Evolutionary conservation across 192 early-diverging fungal genomes (phyloP).

Genomic region (Backusella liffmaniae): DNA sequence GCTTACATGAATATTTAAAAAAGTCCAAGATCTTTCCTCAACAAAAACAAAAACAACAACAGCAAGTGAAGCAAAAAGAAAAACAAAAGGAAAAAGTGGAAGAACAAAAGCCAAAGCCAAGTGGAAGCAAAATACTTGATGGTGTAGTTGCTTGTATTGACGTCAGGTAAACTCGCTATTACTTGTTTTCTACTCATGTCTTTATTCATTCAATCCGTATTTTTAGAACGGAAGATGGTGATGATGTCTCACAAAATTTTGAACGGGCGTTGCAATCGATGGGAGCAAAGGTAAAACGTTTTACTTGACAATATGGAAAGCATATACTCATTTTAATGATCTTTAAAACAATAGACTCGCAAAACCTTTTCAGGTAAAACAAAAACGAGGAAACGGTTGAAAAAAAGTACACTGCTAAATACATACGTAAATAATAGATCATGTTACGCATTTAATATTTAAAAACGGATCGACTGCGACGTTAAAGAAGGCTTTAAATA

Average conservation of each 20-base stretch:
- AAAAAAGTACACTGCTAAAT: background rate
- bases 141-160: slow-evolving; percentile 29
- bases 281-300: slow-evolving; percentile 37
- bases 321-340: background rate
- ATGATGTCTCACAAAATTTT: slow-evolving; percentile 35
- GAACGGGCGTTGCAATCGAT: slow-evolving; percentile 27
- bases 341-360: background rate
- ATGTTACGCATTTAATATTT: slow-evolving; percentile 30
- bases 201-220: background rate
- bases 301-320: background rate
- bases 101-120: background rate
- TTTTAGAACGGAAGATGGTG: slow-evolving; percentile 34
- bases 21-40: background rate
- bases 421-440: slow-evolving; percentile 10
- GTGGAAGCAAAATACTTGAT: background rate
- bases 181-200: background rate
- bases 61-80: background rate
- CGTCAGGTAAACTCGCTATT: slow-evolving; percentile 11
- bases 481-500: slow-evolving; percentile 23
- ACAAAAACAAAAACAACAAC: background rate
- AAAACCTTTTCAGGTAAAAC: background rate
- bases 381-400: background rate
- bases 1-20: background rate
- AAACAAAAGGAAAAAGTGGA: background rate
- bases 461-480: slow-evolving; percentile 34